A percentile compares a stretch with the other conserved stretches of the same genome.
phyloP scores from a whole-genome alignment of 495 filamentous ascomycete species.

The Echria macrotheca region DNA sequence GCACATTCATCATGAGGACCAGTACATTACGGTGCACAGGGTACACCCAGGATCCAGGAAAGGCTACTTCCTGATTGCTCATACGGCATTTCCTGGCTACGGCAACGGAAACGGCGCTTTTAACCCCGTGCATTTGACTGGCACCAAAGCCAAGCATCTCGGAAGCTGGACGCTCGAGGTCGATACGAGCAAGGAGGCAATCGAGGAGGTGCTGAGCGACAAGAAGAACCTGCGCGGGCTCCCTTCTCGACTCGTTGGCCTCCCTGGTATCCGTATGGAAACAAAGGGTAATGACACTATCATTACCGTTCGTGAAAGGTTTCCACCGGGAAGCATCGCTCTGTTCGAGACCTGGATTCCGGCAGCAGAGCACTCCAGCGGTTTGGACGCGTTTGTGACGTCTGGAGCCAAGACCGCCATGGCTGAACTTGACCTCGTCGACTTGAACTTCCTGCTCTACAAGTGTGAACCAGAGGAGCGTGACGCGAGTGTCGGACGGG shows the following conservation, averaged over 20 bases:
- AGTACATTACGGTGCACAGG: conserved; percentile 94
- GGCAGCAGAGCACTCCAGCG: conserved; percentile 67
- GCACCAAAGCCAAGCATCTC: conserved; percentile 69
- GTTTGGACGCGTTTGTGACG: conserved; percentile 77
- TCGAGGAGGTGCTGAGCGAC: conserved; percentile 58
- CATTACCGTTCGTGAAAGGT: conserved; percentile 72
- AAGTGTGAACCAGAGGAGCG: conserved; percentile 88
- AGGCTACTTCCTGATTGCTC: conserved; percentile 90
- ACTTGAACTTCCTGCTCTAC: conserved; percentile 90
- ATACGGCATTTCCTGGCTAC: conserved; percentile 88
- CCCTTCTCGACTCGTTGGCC: conserved; percentile 67
- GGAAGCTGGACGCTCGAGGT: conserved; percentile 89
- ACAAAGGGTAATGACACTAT: conserved; percentile 62
- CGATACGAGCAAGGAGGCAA: conserved; percentile 61
- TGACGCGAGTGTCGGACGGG: conserved; percentile 68
- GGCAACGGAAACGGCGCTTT: conserved; percentile 73
- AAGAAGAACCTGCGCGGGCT: conserved; percentile 69
- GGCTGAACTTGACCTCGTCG: conserved; percentile 61
- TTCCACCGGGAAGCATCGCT: conserved; percentile 89
- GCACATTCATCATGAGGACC: conserved; percentile 90
- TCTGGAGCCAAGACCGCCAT: conserved; percentile 78
- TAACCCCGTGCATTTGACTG: conserved; percentile 67
- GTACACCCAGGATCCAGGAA: conserved; percentile 86
- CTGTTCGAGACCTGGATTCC: conserved; percentile 95
- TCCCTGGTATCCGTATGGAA: conserved; percentile 68